Evolutionary conservation across 2,329 filamentous ascomycete species (phyloP).

Genomic region (Penicillium sp.): DNA sequence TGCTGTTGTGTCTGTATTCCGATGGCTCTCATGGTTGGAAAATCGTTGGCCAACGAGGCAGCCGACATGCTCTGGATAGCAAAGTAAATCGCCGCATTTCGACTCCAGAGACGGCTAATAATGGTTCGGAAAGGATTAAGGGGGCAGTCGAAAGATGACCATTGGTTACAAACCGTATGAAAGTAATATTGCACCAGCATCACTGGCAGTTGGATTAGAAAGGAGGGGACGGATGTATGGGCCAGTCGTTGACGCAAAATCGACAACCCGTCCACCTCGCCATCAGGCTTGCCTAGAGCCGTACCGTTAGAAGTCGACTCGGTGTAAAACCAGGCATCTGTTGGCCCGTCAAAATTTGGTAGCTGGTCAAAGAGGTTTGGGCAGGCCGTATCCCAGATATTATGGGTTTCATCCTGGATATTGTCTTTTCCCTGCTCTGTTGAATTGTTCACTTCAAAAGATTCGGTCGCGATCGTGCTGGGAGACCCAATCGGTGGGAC

Average conservation of each 20-base stretch:
- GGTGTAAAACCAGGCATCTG: constrained; percentile 1
- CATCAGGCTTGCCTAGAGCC: neutral
- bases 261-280: constrained; percentile 14
- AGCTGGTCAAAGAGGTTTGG: constrained; percentile 16
- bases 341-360: constrained; percentile 12
- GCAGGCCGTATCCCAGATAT: constrained; percentile 11
- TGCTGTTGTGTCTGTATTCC: constrained; percentile 23
- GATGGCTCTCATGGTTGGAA: constrained; percentile 20
- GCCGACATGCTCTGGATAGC: constrained; percentile 26
- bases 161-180: constrained; percentile 21
- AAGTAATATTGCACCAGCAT: constrained; percentile 24
- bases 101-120: constrained; percentile 21
- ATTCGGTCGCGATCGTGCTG: neutral
- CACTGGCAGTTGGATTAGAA: constrained; percentile 20
- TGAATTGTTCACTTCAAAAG: neutral
- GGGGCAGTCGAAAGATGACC: constrained; percentile 23
- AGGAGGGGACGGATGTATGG: constrained; percentile 16
- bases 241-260: constrained; percentile 17
- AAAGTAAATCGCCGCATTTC: constrained; percentile 22
- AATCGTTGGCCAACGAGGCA: constrained; percentile 22
- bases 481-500: neutral
- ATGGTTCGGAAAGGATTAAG: constrained; percentile 21
- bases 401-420: constrained; percentile 5
- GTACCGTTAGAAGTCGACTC: neutral
- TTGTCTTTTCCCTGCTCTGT: neutral